Evolutionary conservation across 2,329 filamentous ascomycete genomes (phyloP).

Genomic region (Aspergillus terreus): DNA sequence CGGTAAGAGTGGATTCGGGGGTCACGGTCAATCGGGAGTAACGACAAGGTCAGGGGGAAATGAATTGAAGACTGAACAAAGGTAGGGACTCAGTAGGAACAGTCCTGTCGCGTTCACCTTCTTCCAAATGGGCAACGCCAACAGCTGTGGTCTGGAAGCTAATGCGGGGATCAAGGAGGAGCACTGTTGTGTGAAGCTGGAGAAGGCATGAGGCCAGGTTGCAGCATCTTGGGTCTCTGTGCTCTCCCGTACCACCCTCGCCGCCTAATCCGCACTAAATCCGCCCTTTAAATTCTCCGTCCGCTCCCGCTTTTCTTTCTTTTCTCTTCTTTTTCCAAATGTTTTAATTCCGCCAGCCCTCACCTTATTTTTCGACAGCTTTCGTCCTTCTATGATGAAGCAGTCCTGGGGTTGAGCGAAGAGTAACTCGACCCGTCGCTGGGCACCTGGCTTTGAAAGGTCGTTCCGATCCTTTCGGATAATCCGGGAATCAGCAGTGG

Average conservation of each 20-base stretch:
- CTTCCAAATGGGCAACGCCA: slow-evolving; percentile 27
- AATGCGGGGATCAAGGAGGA: slow-evolving; percentile 26
- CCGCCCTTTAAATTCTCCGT: slow-evolving; percentile 24
- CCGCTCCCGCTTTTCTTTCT: slow-evolving; percentile 26
- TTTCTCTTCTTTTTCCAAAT: slow-evolving; percentile 32
- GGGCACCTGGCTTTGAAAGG: slow-evolving; percentile 67
- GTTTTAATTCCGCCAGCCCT: slow-evolving; percentile 48
- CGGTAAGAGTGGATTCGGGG: slow-evolving; percentile 24
- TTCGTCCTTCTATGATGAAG: slow-evolving; percentile 48
- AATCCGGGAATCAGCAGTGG: slow-evolving; percentile 70
- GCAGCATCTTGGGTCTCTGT: slow-evolving; percentile 37
- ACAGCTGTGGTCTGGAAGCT: slow-evolving; percentile 27
- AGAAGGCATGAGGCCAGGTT: slow-evolving; percentile 44
- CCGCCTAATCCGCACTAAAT: slow-evolving; percentile 11
- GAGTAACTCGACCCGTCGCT: slow-evolving; percentile 63
- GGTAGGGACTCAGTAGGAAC: slow-evolving; percentile 15
- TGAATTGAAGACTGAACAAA: slow-evolving; percentile 15
- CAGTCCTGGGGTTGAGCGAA: slow-evolving; percentile 69
- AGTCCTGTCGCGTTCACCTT: slow-evolving; percentile 29
- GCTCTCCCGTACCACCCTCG: slow-evolving; percentile 26
- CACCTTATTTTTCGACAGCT: slow-evolving; percentile 51
- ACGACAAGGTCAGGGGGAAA: slow-evolving; percentile 14
- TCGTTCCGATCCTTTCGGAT: slow-evolving; percentile 60
- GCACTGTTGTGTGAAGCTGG: slow-evolving; percentile 33
- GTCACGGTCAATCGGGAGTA: slow-evolving; percentile 11